A percentile compares a stretch with the other conserved stretches of the same genome.
Evolutionary conservation across 257 asterid species (phyloP).

Genomic region (Plectranthus barbatus): DNA sequence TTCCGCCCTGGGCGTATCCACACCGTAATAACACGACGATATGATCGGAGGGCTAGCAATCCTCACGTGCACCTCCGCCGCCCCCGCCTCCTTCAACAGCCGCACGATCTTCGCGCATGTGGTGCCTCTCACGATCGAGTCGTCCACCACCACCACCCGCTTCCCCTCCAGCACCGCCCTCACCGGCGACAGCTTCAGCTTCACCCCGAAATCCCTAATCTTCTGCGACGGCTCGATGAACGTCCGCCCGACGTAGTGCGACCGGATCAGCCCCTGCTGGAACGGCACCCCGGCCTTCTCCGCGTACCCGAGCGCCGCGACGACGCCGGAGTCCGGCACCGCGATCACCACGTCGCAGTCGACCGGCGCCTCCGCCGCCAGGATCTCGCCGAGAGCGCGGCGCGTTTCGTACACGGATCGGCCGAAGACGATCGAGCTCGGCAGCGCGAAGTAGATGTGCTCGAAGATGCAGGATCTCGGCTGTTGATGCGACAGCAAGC

Average conservation of each 20-base stretch:
- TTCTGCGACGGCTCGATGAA: conserved; percentile 92
- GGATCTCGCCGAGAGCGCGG: conserved; percentile 56
- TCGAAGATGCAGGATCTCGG: conserved; percentile 78
- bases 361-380: conserved; percentile 67
- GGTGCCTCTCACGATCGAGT: conserved; percentile 90
- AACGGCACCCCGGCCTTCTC: conserved; percentile 79
- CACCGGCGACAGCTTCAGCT: conserved; percentile 77
- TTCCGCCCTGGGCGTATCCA: conserved; percentile 75
- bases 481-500: conserved; percentile 57
- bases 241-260: conserved; percentile 86
- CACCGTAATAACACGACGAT: conserved; percentile 81
- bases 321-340: too few species aligned
- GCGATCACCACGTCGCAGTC: too few species aligned
- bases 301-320: conserved; percentile 86
- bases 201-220: conserved; percentile 90
- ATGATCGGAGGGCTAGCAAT: conserved; percentile 89
- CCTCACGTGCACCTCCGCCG: conserved; percentile 91
- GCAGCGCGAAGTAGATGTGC: conserved; percentile 76
- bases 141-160: conserved; percentile 94
- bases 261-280: conserved; percentile 82
- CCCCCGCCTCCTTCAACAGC: conserved; percentile 84
- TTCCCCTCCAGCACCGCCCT: conserved; percentile 86
- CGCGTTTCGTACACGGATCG: conserved; percentile 77
- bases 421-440: conserved; percentile 71
- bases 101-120: conserved; percentile 86